Base-by-base conservation (phyloP, 768 basidiomycete genomes). In the Xerocomus potaroensis region DNA sequence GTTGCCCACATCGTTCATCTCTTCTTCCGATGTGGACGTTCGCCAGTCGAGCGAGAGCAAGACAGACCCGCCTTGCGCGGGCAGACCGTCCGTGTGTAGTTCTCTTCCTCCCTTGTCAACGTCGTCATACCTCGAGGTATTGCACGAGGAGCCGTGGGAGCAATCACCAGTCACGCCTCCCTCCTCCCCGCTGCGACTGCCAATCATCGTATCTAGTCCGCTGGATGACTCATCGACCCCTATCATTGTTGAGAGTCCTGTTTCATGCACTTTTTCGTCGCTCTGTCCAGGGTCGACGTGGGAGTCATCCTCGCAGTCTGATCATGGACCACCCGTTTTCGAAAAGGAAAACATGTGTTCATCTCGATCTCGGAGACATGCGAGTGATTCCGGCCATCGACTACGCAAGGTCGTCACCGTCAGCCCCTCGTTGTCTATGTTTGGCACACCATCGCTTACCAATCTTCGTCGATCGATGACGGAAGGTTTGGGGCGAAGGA, bases 401-500 rank as follows among this genome's bases (percentile, higher is more conserved):
- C 43, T 48, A 11, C 51, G 48, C 38, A 50, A 12, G 31, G 19
- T 14, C 0, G 26, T 44, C 0, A 18, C 12, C 0, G 26, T 44
- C 0, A 43, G 51, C 15, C 24, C 48, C 3, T 27, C 59, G 0
- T 48, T 67, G 1, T 60, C 66, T 12, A 62, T 50, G 21, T 54
- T 71, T 4, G 60, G 72, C 8, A 59, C 70, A 4, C 58, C 62
- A 11, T 75, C 75, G 5, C 55, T 77, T 27, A 61, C 64, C 37
- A 77, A 72, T 55, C 61, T 80, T 15, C 71, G 75, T 22, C 73
- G 76, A 34, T 72, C 75, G 0, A 59, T 75, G 4, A 63, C 69
- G 5, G 72, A 72, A 24, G 69, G 55, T 5, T 48, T 68, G 37
- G 18, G 21, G 41, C 34, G 34, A 7, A 52, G 56, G 41, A 66